Base-by-base conservation (phyloP, 2,329 filamentous ascomycete species). In the Talaromyces marneffei region DNA sequence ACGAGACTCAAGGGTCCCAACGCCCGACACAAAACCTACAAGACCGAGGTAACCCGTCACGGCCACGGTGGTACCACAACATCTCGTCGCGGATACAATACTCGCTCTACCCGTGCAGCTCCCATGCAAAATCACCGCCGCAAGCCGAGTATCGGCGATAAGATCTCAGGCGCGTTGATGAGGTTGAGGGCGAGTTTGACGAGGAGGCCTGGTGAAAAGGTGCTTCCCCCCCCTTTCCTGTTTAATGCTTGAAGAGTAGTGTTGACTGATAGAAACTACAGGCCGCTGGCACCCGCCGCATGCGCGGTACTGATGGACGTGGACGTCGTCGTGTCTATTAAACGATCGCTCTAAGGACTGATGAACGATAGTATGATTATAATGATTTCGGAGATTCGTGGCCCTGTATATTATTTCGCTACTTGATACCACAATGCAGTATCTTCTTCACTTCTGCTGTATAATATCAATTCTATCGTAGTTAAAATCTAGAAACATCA, bases 81-180 rank as follows among this genome's bases (percentile, higher is more conserved):
- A 68, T 71, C 59, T n/a, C 52, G 52, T n/a, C 52, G 52, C 20
- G 33, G 52, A 27, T 55, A 55, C 57, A 65, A 35, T 18, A 77
- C 27, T 33, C 29, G 76, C 6, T 80, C 79, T 42, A 76, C 77
- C 25, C 77, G 75, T 55, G 78, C 73, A 62, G 79, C 77, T 62
- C 74, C 50, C 2, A 40, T 44, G 10, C 82, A 85, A 64, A 86
- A 88, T 71, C 88, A 90, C 59, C 83, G 85, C 72, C 85, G 89
- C 69, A 85, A 87, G 68, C 82, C 85, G 2, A 84, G 82, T 40
- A 78, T 92, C 66, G 87, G 87, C 52, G 90, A 93, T 78, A 93
- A 92, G 76, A 82, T 93, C 67, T 87, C 83, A 55, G 90, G 90
- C 18, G 89, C 89, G 0, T 78, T 93, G 73, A 80, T 90, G 78